A percentile compares a stretch with the other conserved stretches of the same genome.
Conservation (phyloP, 805 yeast species). For the Kazachstania psychrophila region DNA sequence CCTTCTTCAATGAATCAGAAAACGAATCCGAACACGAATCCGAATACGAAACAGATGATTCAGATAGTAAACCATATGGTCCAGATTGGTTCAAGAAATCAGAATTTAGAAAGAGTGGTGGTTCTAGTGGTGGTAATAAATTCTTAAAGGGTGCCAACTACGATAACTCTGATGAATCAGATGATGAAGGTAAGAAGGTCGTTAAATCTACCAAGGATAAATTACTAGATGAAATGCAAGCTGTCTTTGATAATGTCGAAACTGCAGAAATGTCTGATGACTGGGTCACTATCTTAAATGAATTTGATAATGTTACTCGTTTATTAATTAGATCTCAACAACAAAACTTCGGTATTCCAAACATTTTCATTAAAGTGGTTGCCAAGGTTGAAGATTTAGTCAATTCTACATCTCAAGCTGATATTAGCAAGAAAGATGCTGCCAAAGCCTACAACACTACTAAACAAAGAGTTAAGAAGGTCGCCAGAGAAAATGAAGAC, state of each 20-base stretch:
- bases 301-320: constrained; percentile 72
- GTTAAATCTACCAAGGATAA: constrained; percentile 93
- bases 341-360: constrained; percentile 66
- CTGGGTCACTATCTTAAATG: constrained; percentile 67
- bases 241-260: constrained; percentile 56
- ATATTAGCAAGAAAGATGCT: constrained; percentile 73
- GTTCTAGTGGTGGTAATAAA: constrained; percentile 22
- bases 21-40: constrained; percentile 31
- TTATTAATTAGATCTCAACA: constrained; percentile 59
- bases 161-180: constrained; percentile 38
- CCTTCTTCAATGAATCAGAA: constrained; percentile 28
- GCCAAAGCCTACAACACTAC: constrained; percentile 81
- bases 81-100: constrained; percentile 38
- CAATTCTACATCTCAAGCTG: constrained; percentile 43
- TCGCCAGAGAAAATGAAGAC: constrained; percentile 55
- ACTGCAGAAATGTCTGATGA: constrained; percentile 59
- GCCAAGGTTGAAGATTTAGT: constrained; percentile 65
- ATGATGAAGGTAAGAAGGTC: constrained; percentile 66
- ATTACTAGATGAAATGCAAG: constrained; percentile 76
- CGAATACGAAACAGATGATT: constrained; percentile 30
- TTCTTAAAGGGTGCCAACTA: constrained; percentile 30
- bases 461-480: constrained; percentile 81
- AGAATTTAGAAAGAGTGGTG: constrained; percentile 31
- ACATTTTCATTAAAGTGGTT: constrained; percentile 55
- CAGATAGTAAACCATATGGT: constrained; percentile 35